Base-by-base conservation (phyloP, 2,329 filamentous ascomycete genomes). In the Paraphoma sp. region DNA sequence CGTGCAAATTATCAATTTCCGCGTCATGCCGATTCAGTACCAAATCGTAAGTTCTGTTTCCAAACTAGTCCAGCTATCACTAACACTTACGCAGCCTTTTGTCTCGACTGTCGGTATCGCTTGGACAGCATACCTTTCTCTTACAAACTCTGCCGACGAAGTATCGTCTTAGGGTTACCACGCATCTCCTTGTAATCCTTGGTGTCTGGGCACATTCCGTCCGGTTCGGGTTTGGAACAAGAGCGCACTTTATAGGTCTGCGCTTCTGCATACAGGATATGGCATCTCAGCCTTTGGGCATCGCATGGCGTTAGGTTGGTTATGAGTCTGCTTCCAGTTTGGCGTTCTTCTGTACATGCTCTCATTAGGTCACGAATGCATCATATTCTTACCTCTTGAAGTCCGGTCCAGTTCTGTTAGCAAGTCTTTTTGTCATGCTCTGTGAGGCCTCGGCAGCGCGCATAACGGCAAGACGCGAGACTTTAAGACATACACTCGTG, bases 1-100 rank as follows among this genome's bases (percentile, higher is more conserved):
- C 6, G 95, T 99, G 44, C 95, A 99, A 80, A 88, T 98, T 62
- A 86, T 99, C 80, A 99, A 99, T 82, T 99, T 99, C 81, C 87
- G 94, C 30, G 76, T 98, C 66, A 92, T 99, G 83, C 95, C 95
- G 12, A 89, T 98, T 51, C 93, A 96, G 74, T 96, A 95, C 77
- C 95, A 99, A 78, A 90, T 99, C 78, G 93, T 97, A 80, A 83
- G 92, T 86, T 45, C 10, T 40, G 11, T 28, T 28, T 18, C 10
- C 10, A 8, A 6, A 6, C 29, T n/a, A 1, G 6, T 17, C 9
- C 36, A 33, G 40, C 9, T n/a, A 9, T 51, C 45, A 28, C 62
- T 68, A 53, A 68, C 46, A 18, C 0, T 38, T 17, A 31, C 11
- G 30, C 64, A 97, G 93, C 94, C 94, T 0, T 98, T 99, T 74